A percentile compares a stretch with the other conserved stretches of the same genome.
phyloP scores from a whole-genome alignment of 345 rosid genomes.

The Aquilaria sinensis region DNA sequence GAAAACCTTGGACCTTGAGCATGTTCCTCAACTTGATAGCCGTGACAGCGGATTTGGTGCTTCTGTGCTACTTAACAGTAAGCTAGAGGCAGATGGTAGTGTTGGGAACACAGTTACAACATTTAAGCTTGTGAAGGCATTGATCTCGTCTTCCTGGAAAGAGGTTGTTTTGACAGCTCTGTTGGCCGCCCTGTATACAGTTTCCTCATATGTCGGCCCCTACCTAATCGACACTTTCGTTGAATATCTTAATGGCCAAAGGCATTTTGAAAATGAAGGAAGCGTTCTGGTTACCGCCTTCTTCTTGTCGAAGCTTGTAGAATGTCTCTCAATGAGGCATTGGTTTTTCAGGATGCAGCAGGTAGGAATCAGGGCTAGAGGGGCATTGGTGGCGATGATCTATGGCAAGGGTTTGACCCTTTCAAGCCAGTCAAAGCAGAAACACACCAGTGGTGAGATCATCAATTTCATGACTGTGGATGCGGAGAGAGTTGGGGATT shows the following conservation, averaged over 20 bases:
- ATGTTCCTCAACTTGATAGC: slow-evolving; percentile 57
- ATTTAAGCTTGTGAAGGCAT: slow-evolving; percentile 40
- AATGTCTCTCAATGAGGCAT: slow-evolving; percentile 48
- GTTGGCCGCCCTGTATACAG: slow-evolving; percentile 27
- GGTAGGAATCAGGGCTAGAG: slow-evolving; percentile 45
- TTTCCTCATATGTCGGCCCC: slow-evolving; percentile 57
- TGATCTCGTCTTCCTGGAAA: slow-evolving; percentile 36
- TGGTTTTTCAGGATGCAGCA: slow-evolving; percentile 52
- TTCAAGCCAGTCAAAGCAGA: slow-evolving; percentile 46
- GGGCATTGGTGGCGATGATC: slow-evolving; percentile 44
- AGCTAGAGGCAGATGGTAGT: slow-evolving; percentile 30
- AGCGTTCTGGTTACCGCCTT: slow-evolving; percentile 46
- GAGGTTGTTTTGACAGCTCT: slow-evolving; percentile 38
- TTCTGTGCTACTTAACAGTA: slow-evolving; percentile 30
- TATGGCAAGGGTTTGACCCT: slow-evolving; percentile 61
- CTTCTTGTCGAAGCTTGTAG: slow-evolving; percentile 51
- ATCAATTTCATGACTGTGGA: slow-evolving; percentile 68
- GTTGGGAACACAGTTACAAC: slow-evolving; percentile 32
- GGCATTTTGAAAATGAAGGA: slow-evolving; percentile 43
- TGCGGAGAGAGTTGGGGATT: slow-evolving; percentile 53
- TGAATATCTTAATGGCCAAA: slow-evolving; percentile 45
- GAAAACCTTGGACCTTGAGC: slow-evolving; percentile 53
- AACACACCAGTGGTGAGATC: slow-evolving; percentile 64
- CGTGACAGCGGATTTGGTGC: slow-evolving; percentile 37
- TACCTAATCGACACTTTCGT: slow-evolving; percentile 55